Evolutionary conservation across 345 rosid genomes (phyloP), one percentile per base, ranked within the genome.

Genomic region (Aethionema arabicum): DNA sequence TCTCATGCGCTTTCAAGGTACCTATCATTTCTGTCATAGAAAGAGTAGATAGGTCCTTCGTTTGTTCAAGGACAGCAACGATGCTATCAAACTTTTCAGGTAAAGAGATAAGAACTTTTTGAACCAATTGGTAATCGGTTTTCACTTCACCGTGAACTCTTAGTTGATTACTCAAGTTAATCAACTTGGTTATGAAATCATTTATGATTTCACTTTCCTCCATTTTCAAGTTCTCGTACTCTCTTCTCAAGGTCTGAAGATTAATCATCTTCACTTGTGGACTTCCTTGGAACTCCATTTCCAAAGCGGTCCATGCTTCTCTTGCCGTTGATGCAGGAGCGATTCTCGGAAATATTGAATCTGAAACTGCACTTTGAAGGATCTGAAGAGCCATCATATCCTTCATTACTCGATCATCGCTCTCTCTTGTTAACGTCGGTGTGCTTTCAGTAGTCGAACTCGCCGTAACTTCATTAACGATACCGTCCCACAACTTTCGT

Each of bases 101-200:
- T 35, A 35, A 35, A 8, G 38, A 35, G 38, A 35, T 35, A 35
- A 35, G 3, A 8, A 35, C 38, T 4, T 35, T 35, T 35, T 35
- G 38, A 35, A 35, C 38, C 38, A 5, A 5, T 35, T 35, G 38
- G 38, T 35, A 35, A 35, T 35, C 38, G 38, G 38, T 35, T 4
- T 35, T 35, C 1, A 2, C 38, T 35, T 35, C 38, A 5, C 38
- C 38, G 4, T 35, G 38, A 35, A 35, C 38, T 35, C 8, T 35
- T 16, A 37, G 45, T 55, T 55, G 33, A 38, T 15, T 55, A 5
- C 59, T 16, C 32, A 55, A 2, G 0, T 55, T 16, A 10, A 55
- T 11, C 60, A 55, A 55, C 44, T 38, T 55, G 3, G 42, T 36
- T 14, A 42, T 35, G 60, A 55, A 55, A 55, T 38, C 44, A 16